A percentile compares a stretch with the other conserved stretches of the same genome.
Conservation (phyloP, 2,329 filamentous ascomycete species). For the Colletotrichum sp. region DNA sequence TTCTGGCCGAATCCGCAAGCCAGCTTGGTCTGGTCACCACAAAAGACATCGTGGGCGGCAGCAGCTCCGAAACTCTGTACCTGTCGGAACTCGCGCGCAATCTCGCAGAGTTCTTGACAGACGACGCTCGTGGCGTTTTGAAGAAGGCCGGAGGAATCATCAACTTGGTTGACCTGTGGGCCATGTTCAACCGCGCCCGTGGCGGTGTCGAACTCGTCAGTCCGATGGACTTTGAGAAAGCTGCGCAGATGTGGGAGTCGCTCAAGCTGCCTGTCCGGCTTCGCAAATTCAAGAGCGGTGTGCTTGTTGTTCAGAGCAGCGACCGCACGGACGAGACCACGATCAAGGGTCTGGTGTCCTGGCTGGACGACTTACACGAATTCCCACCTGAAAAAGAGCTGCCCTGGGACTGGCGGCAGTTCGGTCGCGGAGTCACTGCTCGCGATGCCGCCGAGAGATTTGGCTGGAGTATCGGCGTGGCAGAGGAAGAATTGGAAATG, state of each 20-base stretch:
- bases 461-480: constrained; percentile 96
- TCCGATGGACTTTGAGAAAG: constrained; percentile 89
- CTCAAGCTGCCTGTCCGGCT: constrained; percentile 86
- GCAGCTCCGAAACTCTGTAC: constrained; percentile 81
- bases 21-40: constrained; percentile 91
- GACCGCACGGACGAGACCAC: constrained; percentile 93
- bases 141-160: constrained; percentile 86
- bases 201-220: constrained; percentile 95
- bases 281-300: constrained; percentile 87
- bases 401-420: constrained; percentile 77
- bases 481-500: constrained; percentile 95
- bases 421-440: constrained; percentile 86
- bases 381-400: constrained; percentile 69
- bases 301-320: constrained; percentile 89
- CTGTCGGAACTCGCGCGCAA: constrained; percentile 86
- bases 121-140: constrained; percentile 80
- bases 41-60: constrained; percentile 85
- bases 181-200: constrained; percentile 90
- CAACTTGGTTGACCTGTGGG: constrained; percentile 89
- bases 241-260: constrained; percentile 85
- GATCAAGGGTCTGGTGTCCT: constrained; percentile 74
- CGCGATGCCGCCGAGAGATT: constrained; percentile 90
- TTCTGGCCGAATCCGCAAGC: constrained; percentile 81
- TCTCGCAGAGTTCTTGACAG: constrained; percentile 86
- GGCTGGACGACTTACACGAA: constrained; percentile 77